phyloP scores from a whole-genome alignment of 441 rosid genomes.

The Lepidium campestre region DNA sequence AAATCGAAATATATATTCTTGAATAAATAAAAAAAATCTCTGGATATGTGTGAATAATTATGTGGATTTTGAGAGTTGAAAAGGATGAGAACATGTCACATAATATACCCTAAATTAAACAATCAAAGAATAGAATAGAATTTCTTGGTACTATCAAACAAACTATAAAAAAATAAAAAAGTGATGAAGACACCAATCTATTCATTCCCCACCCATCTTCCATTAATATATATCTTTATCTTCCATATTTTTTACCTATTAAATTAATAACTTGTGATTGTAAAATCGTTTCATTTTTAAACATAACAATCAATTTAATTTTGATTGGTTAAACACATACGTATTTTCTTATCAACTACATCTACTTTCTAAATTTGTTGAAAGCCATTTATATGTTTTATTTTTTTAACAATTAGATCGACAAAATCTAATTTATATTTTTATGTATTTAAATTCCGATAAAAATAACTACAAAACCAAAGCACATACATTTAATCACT shows the following conservation, averaged over 20 bases:
- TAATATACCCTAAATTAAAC: slow-evolving; percentile 21
- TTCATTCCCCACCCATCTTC: slow-evolving; percentile 30
- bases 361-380: no score
- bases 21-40: not conserved
- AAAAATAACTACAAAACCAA: no score
- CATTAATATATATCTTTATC: not conserved
- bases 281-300: no score
- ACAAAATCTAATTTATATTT: no score
- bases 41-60: slow-evolving; percentile 13
- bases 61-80: not conserved
- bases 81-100: slow-evolving; percentile 27
- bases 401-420: no score
- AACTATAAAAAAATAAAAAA: slow-evolving; percentile 12
- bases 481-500: no score
- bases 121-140: slow-evolving; percentile 19
- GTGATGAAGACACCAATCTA: slow-evolving; percentile 23
- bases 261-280: not conserved
- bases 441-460: no score
- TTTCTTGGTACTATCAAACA: slow-evolving; percentile 26
- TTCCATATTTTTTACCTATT: not conserved
- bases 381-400: no score
- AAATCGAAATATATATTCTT: not conserved
- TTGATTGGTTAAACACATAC: no score
- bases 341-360: no score
- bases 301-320: no score